Evolutionary conservation across 176 grass and related monocot species (phyloP).

Genomic region (Pontederia crassipes): DNA sequence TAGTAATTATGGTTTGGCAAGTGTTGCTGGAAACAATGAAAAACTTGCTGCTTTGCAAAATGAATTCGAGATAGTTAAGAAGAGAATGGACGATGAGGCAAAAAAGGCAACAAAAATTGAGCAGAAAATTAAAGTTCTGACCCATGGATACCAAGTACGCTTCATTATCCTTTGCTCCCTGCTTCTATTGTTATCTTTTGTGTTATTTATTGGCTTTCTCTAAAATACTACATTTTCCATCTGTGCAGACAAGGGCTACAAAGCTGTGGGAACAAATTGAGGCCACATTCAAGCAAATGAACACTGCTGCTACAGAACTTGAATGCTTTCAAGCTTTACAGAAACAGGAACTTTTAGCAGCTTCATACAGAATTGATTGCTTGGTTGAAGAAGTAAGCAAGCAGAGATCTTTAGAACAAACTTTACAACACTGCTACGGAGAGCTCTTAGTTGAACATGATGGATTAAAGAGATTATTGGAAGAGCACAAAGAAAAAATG

Average conservation of each 20-base stretch:
- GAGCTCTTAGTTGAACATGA: constrained; percentile 42
- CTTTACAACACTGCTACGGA: constrained; percentile 53
- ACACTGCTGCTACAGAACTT: constrained; percentile 66
- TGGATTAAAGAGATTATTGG: constrained; percentile 40
- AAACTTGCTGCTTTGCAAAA: constrained; percentile 65
- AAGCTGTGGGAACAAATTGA: constrained; percentile 73
- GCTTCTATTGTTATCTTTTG: neutral
- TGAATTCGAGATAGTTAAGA: constrained; percentile 89
- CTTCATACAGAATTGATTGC: constrained; percentile 44
- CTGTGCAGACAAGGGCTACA: constrained; percentile 36
- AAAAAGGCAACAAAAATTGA: constrained; percentile 80
- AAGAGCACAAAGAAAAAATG: constrained; percentile 44
- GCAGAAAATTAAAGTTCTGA: constrained; percentile 92
- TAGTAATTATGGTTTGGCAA: constrained; percentile 69
- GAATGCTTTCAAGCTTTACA: constrained; percentile 84
- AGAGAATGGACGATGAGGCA: constrained; percentile 79
- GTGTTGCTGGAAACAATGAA: constrained; percentile 67
- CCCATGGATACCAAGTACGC: constrained; percentile 83
- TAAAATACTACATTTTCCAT: constrained; percentile 16
- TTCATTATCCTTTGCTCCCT: neutral
- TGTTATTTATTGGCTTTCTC: constrained; percentile 1
- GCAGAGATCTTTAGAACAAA: constrained; percentile 60
- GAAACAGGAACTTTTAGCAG: constrained; percentile 77
- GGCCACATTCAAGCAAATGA: constrained; percentile 74
- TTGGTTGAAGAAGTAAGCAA: constrained; percentile 63